Evolutionary conservation across 78 protist genomes (phyloP), one percentile per base, ranked within the genome.

Genomic region (Polysphondylium violaceum): DNA sequence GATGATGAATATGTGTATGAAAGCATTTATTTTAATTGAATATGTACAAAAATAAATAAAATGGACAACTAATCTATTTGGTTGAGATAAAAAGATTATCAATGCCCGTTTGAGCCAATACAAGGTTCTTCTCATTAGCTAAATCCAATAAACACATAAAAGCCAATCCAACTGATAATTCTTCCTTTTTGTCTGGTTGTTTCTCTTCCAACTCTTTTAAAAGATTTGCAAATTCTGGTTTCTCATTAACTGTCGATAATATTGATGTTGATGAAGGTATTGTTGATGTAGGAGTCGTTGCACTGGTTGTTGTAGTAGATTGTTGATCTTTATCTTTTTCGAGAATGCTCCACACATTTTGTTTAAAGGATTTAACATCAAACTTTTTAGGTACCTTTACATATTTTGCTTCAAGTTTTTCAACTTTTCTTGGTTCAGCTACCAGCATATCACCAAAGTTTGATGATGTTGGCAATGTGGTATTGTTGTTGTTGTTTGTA

Each of bases 61-160:
- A n/a, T n/a, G n/a, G n/a, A n/a, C n/a, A n/a, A n/a, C n/a, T n/a
- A n/a, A n/a, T n/a, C n/a, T n/a, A 35, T 21, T 65, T 29, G 9
- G 33, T 65, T 65, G 73, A 65, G n/a, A 72, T 72, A 31, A 72
- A 31, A 55, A 72, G 51, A 40, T 72, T 51, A 72, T 72, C 51
- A 19, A 72, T 79, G 17, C 55, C 64, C 3, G 53, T 16, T 86
- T 86, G 86, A 19, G n/a, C 14, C 1, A 74, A 29, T 2, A 47
- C 33, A n/a, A 96, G 93, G 23, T 72, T 51, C 75, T 95, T 89
- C 75, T 98, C 99, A 87, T 98, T 98, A 58, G 98, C 97, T 56
- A 98, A 91, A 60, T 97, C 99, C 6, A 98, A 94, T n/a, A 97
- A 94, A 86, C 98, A 97, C 58, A 98, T 89, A 87, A 98, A 98